These are phyloP conservation scores for Parasitella parasitica DNA, from an alignment of 371 early-diverging fungal species.

Conservation along the genomic window DNA sequence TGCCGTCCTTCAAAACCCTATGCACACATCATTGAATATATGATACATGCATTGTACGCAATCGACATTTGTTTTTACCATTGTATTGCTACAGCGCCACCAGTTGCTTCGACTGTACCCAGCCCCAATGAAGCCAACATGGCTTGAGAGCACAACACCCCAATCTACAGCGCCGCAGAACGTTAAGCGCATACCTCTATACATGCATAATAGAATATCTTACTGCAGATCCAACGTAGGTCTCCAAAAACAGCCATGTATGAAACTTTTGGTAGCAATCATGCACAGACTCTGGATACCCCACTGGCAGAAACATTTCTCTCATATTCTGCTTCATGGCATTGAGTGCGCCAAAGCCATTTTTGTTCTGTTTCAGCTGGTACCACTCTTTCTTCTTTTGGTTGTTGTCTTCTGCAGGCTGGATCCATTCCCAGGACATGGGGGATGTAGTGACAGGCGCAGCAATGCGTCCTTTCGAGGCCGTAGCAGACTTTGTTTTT, in stretches of 20 bases:
- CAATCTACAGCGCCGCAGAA: no score
- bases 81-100: constrained; percentile 72
- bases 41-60: not conserved
- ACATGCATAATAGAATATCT: not conserved
- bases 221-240: constrained; percentile 66
- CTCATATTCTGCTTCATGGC: constrained; percentile 48
- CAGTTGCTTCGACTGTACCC: constrained; percentile 55
- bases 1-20: constrained; percentile 70
- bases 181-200: not conserved
- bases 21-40: no score
- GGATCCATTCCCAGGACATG: constrained; percentile 53
- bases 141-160: constrained; percentile 71
- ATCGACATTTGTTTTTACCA: constrained; percentile 35
- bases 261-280: constrained; percentile 61
- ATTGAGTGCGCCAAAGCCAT: constrained; percentile 22
- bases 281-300: constrained; percentile 58
- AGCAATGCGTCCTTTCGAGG: constrained; percentile 37
- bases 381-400: constrained; percentile 20
- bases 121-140: constrained; percentile 69
- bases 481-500: constrained; percentile 42
- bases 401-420: constrained; percentile 14
- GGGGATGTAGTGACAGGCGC: constrained; percentile 43
- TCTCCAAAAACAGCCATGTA: constrained; percentile 66
- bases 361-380: constrained; percentile 9
- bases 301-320: constrained; percentile 67